phyloP scores from a whole-genome alignment of 2,329 filamentous ascomycete genomes.

The Colletotrichum sansevieriae region DNA sequence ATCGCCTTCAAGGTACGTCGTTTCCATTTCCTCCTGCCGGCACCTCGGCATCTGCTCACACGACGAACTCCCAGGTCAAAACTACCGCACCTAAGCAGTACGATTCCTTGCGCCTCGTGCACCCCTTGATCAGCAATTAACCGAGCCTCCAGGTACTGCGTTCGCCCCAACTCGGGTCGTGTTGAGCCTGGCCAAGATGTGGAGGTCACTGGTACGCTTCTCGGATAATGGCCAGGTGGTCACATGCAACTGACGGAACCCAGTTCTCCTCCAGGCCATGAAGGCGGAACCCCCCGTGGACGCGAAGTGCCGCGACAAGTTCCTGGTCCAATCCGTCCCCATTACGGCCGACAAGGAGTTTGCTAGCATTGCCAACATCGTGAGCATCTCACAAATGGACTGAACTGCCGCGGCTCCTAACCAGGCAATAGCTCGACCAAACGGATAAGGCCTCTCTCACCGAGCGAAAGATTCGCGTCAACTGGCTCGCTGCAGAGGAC shows the following conservation, averaged over 20 bases:
- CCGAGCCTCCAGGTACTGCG: constrained; percentile 81
- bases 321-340: constrained; percentile 91
- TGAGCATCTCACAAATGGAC: constrained; percentile 41
- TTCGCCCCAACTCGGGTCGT: constrained; percentile 95
- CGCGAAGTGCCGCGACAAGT: constrained; percentile 96
- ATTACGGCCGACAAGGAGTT: constrained; percentile 89
- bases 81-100: constrained; percentile 99
- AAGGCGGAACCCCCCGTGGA: constrained; percentile 91
- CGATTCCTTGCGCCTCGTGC: constrained; percentile 52
- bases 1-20: constrained; percentile 77
- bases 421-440: constrained; percentile 75
- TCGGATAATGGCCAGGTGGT: constrained; percentile 37
- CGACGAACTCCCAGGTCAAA: constrained; percentile 78
- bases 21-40: not conserved
- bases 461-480: constrained; percentile 96
- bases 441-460: constrained; percentile 83
- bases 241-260: constrained; percentile 44
- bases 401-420: constrained; percentile 29
- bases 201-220: constrained; percentile 85
- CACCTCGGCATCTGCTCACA: constrained; percentile 35
- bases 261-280: constrained; percentile 97
- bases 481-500: constrained; percentile 79
- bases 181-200: constrained; percentile 92
- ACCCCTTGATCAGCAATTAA: constrained; percentile 45
- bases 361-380: constrained; percentile 72